Percentiles rank a stretch among this genome's conserved stretches.
Evolutionary conservation across 108 stramenopile genomes (phyloP).

Genomic region (Mediolabrus comicus): DNA sequence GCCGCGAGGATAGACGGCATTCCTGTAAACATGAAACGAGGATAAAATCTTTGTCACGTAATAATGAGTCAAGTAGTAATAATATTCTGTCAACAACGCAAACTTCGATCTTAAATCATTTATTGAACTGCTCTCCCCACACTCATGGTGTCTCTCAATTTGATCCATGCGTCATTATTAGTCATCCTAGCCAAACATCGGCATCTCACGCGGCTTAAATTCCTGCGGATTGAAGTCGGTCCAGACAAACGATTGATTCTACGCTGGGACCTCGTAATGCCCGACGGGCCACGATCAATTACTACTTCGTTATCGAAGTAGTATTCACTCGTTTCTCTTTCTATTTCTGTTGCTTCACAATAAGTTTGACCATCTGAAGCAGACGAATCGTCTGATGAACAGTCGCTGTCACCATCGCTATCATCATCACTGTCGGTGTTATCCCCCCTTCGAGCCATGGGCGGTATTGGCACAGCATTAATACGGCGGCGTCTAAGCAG

Average conservation of each 20-base stretch:
- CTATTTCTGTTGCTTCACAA: neutral
- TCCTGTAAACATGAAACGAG: neutral
- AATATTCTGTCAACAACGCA: too few species aligned
- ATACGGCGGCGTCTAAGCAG: neutral
- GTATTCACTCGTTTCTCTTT: neutral
- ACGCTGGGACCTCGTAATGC: neutral
- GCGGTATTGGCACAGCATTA: too few species aligned
- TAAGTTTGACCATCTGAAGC: neutral
- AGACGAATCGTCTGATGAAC: neutral
- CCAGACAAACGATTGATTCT: neutral
- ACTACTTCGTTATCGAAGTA: neutral
- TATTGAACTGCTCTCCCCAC: neutral
- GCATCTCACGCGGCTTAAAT: neutral
- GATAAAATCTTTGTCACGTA: neutral
- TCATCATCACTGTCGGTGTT: neutral
- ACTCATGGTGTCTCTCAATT: neutral
- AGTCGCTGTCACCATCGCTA: neutral
- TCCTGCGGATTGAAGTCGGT: neutral
- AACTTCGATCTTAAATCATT: too few species aligned
- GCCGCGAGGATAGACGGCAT: neutral
- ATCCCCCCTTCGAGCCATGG: neutral
- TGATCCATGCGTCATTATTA: neutral
- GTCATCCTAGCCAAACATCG: neutral
- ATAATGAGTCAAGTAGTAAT: too few species aligned
- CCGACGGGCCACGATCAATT: neutral